Evolutionary conservation across 1,284 basidiomycete species (phyloP).

Genomic region (Inonotus hispidus): DNA sequence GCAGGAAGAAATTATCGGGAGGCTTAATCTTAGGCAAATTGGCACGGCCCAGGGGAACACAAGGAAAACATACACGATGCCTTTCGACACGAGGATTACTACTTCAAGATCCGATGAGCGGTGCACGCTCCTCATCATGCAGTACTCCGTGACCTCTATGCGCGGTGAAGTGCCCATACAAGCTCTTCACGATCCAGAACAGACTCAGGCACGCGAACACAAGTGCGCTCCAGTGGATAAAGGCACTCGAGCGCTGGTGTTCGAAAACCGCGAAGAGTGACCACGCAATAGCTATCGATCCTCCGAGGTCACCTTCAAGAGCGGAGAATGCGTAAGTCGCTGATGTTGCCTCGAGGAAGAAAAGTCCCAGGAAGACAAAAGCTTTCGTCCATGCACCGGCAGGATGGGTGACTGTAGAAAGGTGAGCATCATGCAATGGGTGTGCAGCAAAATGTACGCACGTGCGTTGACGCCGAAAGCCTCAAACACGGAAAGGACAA

Average conservation of each 20-base stretch:
- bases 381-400: constrained; percentile 90
- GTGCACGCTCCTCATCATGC: constrained; percentile 82
- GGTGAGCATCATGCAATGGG: neutral
- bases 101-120: constrained; percentile 44
- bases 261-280: constrained; percentile 81
- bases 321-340: constrained; percentile 89
- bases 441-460: neutral
- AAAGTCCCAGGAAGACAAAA: constrained; percentile 87
- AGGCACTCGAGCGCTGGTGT: constrained; percentile 55
- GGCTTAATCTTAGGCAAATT: too few relatives aligned
- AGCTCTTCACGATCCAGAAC: constrained; percentile 77
- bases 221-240: constrained; percentile 88
- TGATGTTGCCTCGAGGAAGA: constrained; percentile 92
- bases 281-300: constrained; percentile 81
- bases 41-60: too few relatives aligned
- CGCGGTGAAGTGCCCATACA: constrained; percentile 44
- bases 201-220: constrained; percentile 83
- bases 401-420: constrained; percentile 37
- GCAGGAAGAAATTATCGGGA: too few relatives aligned
- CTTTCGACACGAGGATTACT: too few relatives aligned
- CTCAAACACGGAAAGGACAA: constrained; percentile 84
- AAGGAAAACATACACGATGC: too few relatives aligned
- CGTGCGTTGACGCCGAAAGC: constrained; percentile 81
- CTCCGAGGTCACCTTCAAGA: constrained; percentile 86
- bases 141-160: constrained; percentile 45